Evolutionary conservation across 148 eudicot genomes (phyloP), one percentile per base, ranked within the genome.

Genomic region (Talinum fruticosum): DNA sequence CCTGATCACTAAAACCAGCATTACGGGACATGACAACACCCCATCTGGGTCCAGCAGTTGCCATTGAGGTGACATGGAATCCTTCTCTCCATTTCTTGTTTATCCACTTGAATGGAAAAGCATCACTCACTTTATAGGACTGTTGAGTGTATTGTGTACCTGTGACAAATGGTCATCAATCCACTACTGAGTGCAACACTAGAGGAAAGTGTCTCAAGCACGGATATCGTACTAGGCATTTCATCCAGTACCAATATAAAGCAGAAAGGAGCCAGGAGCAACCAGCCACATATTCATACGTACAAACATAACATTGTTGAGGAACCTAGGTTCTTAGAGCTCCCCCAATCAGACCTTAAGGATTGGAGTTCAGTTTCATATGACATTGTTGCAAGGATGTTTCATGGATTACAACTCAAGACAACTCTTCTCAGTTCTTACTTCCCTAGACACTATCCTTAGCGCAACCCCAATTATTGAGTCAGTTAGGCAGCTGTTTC

Each of bases 21-120:
- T 93, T 93, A 38, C 96, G 90, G 51, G 97, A 93, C 97, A 93
- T 93, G 80, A 93, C 97, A 69, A 93, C 90, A 81, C 91, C 97
- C 97, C 97, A 93, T 82, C 97, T 87, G 75, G 84, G 72, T 77
- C 97, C 97, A 81, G 97, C 96, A 79, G 96, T 93, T 65, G 96
- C 96, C 97, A 93, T 91, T 77, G 97, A 93, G 66, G 97, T 93
- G 78, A 93, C 97, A 76, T 91, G 93, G 66, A 91, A 93, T 47
- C 97, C 97, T 85, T 93, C 97, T 82, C 88, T 89, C 97, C 97
- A 93, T 84, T 93, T 93, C 87, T 93, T 93, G 78, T 89, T 93
- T 67, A 93, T 93, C 97, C 97, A 93, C 87, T 93, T 93, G 84
- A 93, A 93, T 41, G 97, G 97, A 75, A 93, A 93, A 16, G 95